A percentile compares a stretch with the other conserved stretches of the same genome.
Conservation (phyloP, 805 yeast genomes). For the Tetrapisispora nanseiensis region DNA sequence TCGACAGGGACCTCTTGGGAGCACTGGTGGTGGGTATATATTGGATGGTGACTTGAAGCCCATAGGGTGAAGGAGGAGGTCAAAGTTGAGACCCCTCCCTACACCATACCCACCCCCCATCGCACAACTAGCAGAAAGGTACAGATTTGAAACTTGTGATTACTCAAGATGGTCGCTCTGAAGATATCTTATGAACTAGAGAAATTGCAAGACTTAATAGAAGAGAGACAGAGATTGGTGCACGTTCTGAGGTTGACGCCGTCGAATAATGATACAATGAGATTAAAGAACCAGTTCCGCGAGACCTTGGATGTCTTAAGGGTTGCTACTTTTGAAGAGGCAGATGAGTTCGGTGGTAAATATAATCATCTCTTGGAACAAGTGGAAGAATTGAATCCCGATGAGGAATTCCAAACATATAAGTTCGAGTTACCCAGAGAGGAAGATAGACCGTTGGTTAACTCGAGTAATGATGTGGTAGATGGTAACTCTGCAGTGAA, state of each 20-base stretch:
- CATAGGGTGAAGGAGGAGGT: too few relatives aligned
- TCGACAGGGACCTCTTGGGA: too few relatives aligned
- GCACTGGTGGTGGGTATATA: too few relatives aligned
- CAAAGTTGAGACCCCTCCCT: too few relatives aligned
- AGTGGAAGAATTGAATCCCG: constrained; percentile 9
- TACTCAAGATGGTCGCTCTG: constrained; percentile 17
- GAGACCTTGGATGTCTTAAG: constrained; percentile 10
- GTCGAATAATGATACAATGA: constrained; percentile 19
- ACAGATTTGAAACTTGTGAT: too few relatives aligned
- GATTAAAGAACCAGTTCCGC: constrained; percentile 17
- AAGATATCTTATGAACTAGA: constrained; percentile 22
- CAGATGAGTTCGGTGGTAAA: neutral
- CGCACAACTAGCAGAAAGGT: too few relatives aligned
- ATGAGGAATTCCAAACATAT: constrained; percentile 1
- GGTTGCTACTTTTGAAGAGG: constrained; percentile 4
- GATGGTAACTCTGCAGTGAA: constrained; percentile 5
- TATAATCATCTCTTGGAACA: constrained; percentile 12
- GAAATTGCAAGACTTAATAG: constrained; percentile 19
- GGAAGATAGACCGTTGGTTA: neutral
- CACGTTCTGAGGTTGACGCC: constrained; percentile 15
- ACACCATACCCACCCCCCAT: too few relatives aligned
- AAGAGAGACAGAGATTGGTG: constrained; percentile 22
- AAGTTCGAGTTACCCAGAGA: neutral
- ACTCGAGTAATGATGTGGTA: neutral
- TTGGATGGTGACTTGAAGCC: too few relatives aligned